These are phyloP conservation scores for Leccinum obscurum DNA, from an alignment of 768 basidiomycete genomes.

Conservation along the genomic window DNA sequence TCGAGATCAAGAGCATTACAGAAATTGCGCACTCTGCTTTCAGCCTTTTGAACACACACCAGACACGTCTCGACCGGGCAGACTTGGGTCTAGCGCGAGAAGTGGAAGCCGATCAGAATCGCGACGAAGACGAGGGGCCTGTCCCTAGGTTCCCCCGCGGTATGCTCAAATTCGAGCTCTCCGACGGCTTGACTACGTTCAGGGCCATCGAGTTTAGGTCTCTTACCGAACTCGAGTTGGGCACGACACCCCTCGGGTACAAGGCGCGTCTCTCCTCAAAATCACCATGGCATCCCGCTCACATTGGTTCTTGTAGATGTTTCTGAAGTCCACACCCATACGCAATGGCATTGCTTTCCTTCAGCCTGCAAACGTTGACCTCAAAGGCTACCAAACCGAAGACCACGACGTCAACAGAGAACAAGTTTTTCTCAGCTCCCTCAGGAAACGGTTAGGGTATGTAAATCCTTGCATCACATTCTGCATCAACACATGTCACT, in stretches of 20 bases:
- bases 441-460: constrained; percentile 71
- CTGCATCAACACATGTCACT: background rate
- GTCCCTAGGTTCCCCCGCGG: constrained; percentile 80
- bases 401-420: constrained; percentile 64
- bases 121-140: constrained; percentile 64
- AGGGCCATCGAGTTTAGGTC: constrained; percentile 78
- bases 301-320: constrained; percentile 45
- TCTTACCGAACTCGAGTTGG: constrained; percentile 65
- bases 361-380: constrained; percentile 61
- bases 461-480: constrained; percentile 17
- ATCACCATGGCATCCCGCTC: background rate
- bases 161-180: constrained; percentile 74
- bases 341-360: constrained; percentile 75
- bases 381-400: constrained; percentile 62
- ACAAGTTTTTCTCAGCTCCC: constrained; percentile 56
- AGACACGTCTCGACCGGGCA: constrained; percentile 60
- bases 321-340: constrained; percentile 67
- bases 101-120: constrained; percentile 46
- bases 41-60: constrained; percentile 66
- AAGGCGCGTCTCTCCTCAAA: constrained; percentile 53
- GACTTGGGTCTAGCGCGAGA: constrained; percentile 43
- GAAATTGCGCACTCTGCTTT: constrained; percentile 88
- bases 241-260: constrained; percentile 75
- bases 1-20: constrained; percentile 75
- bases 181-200: constrained; percentile 70